Base-by-base conservation (phyloP, 495 filamentous ascomycete species). In the Pyrenula aspistea region DNA sequence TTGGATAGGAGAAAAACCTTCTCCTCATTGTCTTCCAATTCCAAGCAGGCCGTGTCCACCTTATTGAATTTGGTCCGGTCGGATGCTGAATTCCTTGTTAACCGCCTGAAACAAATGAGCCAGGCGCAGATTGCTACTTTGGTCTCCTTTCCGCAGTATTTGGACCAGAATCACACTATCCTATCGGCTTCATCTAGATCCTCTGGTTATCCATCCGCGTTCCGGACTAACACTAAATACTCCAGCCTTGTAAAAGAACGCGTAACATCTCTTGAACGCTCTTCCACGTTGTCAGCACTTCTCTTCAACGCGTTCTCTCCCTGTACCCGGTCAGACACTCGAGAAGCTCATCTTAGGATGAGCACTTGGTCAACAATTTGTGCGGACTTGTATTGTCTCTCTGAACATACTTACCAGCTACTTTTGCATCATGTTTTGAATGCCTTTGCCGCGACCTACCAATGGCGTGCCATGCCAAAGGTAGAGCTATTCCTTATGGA, bases 401-500 rank as follows among this genome's bases (percentile, higher is more conserved):
- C 69, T 51, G 71, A 71, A 63, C 72, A 59, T 63, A 70, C 63
- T 62, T 75, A 71, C 49, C 67, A 68, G 54, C 66, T 68, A 51
- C 66, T 77, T 2, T 61, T 77, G 42, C 67, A 67, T 55, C 67
- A 74, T 36, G 68, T 77, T 12, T 79, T 97, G 36, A 89, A 92
- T 69, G 81, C 86, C 55, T 97, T 89, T 86, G 81, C 90, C 55
- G 79, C 82, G 36, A 86, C 89, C 74, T 83, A 87, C 65, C 85
- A 89, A 65, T 97, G 93, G 93, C 85, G 87, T 57, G 87, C 88
- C 56, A 88, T 84, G 59, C 82, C 83, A 60, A 91, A 88, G 61
- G 84, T 98, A 75, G 91, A 96, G 73, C 84, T 88, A 63, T 96
- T 90, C 64, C 80, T 98, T 2, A 92, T 94, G 88, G 84, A 89